phyloP scores from a whole-genome alignment of 257 asterid species.

The Rauvolfia tetraphylla region DNA sequence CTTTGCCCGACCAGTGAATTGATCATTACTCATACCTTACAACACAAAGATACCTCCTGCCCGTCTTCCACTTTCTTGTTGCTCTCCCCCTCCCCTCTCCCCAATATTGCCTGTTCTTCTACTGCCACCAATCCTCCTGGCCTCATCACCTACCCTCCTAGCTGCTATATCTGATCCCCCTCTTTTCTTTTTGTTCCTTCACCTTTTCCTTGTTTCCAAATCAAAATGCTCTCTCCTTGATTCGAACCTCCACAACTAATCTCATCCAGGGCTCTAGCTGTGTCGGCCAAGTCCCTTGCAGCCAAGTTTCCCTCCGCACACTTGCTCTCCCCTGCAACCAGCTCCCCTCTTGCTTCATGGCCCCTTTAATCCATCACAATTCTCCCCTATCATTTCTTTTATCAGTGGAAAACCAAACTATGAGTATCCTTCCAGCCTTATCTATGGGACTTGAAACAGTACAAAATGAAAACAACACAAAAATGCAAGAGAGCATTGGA shows the following conservation, averaged over 20 bases:
- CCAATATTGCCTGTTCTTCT: not conserved
- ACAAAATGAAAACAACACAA: not conserved
- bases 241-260: not conserved
- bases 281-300: not conserved
- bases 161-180: not conserved
- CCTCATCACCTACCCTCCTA: not conserved
- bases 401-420: not conserved
- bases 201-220: not conserved
- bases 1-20: not conserved
- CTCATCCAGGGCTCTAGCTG: not conserved
- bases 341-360: not conserved
- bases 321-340: not conserved
- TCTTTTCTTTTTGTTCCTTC: not conserved
- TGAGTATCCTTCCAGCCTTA: not conserved
- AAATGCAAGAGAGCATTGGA: not conserved
- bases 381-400: not conserved
- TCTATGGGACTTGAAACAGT: not conserved
- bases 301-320: not conserved
- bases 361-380: not conserved
- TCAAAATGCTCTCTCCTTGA: not conserved
- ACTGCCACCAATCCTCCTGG: not conserved
- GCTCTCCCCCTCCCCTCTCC: not conserved
- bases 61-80: not conserved
- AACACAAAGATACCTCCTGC: not conserved
- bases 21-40: not conserved